Evolutionary conservation across 1,139 yeast species (phyloP), one percentile per base, ranked within the genome.

Genomic region (Blastobotrys apis): DNA sequence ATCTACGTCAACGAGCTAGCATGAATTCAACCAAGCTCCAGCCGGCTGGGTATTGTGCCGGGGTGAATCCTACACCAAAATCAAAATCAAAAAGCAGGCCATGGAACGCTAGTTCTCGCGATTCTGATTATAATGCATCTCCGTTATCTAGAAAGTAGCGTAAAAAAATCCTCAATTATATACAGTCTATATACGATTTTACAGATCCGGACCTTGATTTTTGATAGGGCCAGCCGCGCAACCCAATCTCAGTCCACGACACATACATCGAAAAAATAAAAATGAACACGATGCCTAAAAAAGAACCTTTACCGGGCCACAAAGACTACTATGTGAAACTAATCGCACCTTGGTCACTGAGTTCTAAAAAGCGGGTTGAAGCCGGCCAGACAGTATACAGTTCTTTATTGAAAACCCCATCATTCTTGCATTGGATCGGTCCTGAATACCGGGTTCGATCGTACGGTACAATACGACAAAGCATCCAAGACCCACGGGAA

Each of bases 1-100:
- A 19, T 12, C 27, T 39, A 16, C 25, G 43, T 1, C 43, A 39
- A 12, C 25, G 43, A 9, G 43, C 43, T 19, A 39, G 43, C 21
- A n/a, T 39, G 27, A 39, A 39, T 27, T 26, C 33, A 9, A 16
- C 33, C n/a, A 39, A 12, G 15, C 5, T 26, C 10, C 42, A 39
- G 9, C 36, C 41, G 8, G 37, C 42, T 17, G 42, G 41, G 21
- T 30, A 38, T n/a, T 10, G 15, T n/a, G 21, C 41, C 15, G 15
- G 15, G 21, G 3, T 8, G 15, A 21, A 35, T 12, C 20, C 35
- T 3, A 12, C 26, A 12, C 12, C 17, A 16, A 16, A 15, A 13
- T 26, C 23, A 10, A 16, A 16, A 8, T 21, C 36, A 21, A 12
- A 25, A 8, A 22, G 20, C 20, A 17, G 43, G 12, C 43, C 43